Conservation (phyloP, 2,329 filamentous ascomycete species). For the Tolypocladium ovalisporum region DNA sequence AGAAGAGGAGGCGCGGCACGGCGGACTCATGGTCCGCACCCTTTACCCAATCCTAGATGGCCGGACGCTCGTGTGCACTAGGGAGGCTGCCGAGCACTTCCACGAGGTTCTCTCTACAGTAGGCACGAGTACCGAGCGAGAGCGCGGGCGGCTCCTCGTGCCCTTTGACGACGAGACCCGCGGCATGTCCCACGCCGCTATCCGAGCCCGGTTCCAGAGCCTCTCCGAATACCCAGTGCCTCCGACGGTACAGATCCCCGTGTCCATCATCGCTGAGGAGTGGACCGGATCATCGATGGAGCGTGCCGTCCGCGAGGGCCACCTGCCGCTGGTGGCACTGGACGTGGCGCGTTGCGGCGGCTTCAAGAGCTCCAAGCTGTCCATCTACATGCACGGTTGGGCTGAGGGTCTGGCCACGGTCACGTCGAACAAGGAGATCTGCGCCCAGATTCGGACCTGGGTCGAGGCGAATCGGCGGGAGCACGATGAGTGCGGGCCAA, state of each 20-base stretch:
- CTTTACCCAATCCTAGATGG: conserved; percentile 23
- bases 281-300: conserved; percentile 17
- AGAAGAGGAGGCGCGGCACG: conserved; percentile 19
- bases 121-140: conserved; percentile 24
- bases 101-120: conserved; percentile 23
- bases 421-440: conserved; percentile 29
- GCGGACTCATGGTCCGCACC: conserved; percentile 20
- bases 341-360: conserved; percentile 19
- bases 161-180: conserved; percentile 11
- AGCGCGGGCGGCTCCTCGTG: conserved; percentile 22
- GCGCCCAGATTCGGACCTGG: conserved; percentile 22
- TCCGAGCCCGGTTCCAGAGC: conserved; percentile 17
- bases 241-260: conserved; percentile 19
- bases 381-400: conserved; percentile 30
- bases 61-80: conserved; percentile 24
- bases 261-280: conserved; percentile 16
- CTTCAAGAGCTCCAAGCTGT: conserved; percentile 25
- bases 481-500: conserved; percentile 19
- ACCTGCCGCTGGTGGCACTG: conserved; percentile 21
- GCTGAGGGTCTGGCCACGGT: conserved; percentile 20
- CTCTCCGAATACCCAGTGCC: conserved; percentile 23
- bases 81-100: conserved; percentile 26
- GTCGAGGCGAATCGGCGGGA: conserved; percentile 17
- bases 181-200: conserved; percentile 3
- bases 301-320: conserved; percentile 11